A percentile compares a stretch with the other conserved stretches of the same genome.
Evolutionary conservation across 768 basidiomycete species (phyloP).

Genomic region (Rhizopogon salebrosus): DNA sequence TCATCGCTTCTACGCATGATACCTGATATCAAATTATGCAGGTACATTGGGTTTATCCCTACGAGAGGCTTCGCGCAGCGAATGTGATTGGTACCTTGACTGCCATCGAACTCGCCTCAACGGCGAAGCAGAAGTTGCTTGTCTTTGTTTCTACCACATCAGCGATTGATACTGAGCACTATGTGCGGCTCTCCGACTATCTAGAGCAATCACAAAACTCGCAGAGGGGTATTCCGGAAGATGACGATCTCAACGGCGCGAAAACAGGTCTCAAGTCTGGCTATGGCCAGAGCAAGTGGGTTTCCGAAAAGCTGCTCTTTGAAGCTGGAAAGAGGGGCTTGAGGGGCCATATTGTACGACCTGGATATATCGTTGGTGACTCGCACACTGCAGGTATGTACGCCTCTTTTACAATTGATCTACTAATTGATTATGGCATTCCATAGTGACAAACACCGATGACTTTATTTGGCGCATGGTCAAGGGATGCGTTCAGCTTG

Average conservation of each 20-base stretch:
- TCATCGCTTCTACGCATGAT: not conserved
- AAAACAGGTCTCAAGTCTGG: constrained; percentile 73
- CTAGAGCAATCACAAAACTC: constrained; percentile 35
- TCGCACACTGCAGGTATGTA: constrained; percentile 75
- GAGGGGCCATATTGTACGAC: constrained; percentile 80
- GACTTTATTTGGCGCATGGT: constrained; percentile 98
- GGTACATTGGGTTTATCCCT: constrained; percentile 99
- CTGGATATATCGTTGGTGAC: constrained; percentile 96
- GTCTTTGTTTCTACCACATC: constrained; percentile 96
- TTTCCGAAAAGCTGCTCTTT: constrained; percentile 89
- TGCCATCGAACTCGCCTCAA: constrained; percentile 72
- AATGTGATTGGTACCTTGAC: constrained; percentile 93
- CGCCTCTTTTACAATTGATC: not conserved
- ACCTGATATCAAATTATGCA: constrained; percentile 23
- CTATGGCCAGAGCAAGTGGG: constrained; percentile 98
- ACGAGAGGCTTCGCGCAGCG: constrained; percentile 83
- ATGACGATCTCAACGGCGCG: constrained; percentile 86
- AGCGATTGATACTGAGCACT: constrained; percentile 88
- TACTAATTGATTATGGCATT: constrained; percentile 3
- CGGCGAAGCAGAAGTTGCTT: constrained; percentile 68
- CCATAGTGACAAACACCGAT: constrained; percentile 91
- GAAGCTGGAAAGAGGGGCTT: constrained; percentile 88
- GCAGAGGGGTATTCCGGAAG: constrained; percentile 74
- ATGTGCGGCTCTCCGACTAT: constrained; percentile 81
- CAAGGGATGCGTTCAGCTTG: constrained; percentile 98